Evolutionary conservation across 2,329 filamentous ascomycete genomes (phyloP), one percentile per base, ranked within the genome.

Genomic region (Leptographium galeiforme): DNA sequence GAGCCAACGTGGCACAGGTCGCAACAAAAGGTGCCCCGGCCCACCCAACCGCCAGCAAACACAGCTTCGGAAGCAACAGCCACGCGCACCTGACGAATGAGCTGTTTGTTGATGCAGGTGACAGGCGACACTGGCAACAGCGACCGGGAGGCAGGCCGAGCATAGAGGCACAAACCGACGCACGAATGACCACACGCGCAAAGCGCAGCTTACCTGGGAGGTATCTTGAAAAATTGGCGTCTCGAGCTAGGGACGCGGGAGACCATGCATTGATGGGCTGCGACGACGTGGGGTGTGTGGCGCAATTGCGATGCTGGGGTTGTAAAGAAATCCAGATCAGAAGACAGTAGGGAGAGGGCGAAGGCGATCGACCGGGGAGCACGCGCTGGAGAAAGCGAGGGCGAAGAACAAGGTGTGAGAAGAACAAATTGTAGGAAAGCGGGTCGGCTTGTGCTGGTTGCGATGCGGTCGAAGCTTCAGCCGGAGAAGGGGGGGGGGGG

Each of bases 361-460:
- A 40, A 33, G 12, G 38, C 19, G 33, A 38, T 30, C 32, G 48
- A 33, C 48, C 30, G 30, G 32, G 33, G 34, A 48, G 33, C 46
- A 48, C 47, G 48, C 38, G 48, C 48, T 12, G 40, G 46, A 51
- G 30, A 41, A 36, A 32, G 40, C 34, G 30, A 33, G 34, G 40
- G 30, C 39, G 40, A 32, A 33, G 36, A 43, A 41, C 14, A 34
- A 44, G 39, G 30, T 51, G 25, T 53, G 45, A n/a, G 47, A 12
- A 49, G 48, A 53, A 40, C 30, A 56, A 47, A 55, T 56, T 53
- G 57, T 54, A 54, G 53, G 54, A 59, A 56, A 59, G 57, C 57
- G 57, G 57, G 57, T 56, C 57, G 43, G n/a, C 46, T 44, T 30
- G 18, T 53, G 44, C 33, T 51, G 18, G 45, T 38, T 44, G 36